These are phyloP conservation scores for Cryptococcus wingfieldii DNA, from an alignment of 1,284 basidiomycete species.

Conservation along the genomic window DNA sequence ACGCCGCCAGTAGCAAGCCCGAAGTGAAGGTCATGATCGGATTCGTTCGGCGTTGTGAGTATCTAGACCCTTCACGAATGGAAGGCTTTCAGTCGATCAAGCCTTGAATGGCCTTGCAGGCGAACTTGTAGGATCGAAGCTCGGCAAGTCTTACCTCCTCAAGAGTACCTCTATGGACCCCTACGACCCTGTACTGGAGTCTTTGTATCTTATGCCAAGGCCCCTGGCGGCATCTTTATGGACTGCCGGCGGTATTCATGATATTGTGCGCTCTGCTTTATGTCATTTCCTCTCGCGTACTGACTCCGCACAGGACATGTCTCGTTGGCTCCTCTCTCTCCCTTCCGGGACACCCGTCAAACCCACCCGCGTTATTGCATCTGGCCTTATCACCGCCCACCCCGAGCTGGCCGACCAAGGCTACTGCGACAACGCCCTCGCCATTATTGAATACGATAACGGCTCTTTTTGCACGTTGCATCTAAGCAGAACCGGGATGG, in stretches of 20 bases:
- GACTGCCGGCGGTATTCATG: conserved; percentile 29
- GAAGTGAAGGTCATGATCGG: conserved; percentile 4
- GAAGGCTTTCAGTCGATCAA: background rate
- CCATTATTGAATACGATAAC: conserved; percentile 16
- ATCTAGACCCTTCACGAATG: background rate
- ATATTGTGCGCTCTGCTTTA: conserved; percentile 5
- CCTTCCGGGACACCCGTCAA: background rate
- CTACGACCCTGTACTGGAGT: conserved; percentile 6
- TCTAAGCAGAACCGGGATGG: conserved; percentile 13
- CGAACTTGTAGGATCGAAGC: background rate
- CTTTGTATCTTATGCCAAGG: conserved; percentile 14
- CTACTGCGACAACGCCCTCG: conserved; percentile 23
- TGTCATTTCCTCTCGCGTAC: background rate
- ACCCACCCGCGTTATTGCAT: conserved; percentile 10
- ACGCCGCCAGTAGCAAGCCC: background rate
- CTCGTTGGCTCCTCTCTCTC: conserved; percentile 17
- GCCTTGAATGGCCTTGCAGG: background rate
- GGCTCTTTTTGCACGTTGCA: conserved; percentile 15
- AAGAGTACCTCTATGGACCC: conserved; percentile 19
- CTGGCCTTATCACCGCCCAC: conserved; percentile 12
- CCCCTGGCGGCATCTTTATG: conserved; percentile 23
- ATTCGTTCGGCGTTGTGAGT: background rate
- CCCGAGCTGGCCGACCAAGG: conserved; percentile 14
- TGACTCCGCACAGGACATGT: conserved; percentile 3
- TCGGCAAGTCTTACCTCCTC: conserved; percentile 14